Conservation (phyloP, 768 basidiomycete genomes). For the Lactarius vividus region DNA sequence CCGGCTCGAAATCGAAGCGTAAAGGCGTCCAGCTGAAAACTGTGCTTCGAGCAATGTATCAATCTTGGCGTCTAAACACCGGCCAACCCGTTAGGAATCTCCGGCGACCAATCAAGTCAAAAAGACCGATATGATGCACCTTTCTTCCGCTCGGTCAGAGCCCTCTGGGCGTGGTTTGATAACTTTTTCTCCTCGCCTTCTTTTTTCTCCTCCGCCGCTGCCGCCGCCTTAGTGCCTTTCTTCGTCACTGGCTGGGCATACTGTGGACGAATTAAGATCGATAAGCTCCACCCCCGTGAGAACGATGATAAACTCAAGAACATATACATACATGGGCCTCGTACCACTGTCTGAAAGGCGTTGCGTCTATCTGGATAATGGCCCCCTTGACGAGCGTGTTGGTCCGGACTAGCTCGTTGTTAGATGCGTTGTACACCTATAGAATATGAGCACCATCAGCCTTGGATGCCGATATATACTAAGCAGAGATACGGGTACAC, state of each 20-base stretch:
- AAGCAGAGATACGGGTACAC: conserved; percentile 37
- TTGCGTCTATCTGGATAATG: conserved; percentile 96
- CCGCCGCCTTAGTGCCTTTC: conserved; percentile 66
- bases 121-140: conserved; percentile 45
- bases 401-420: conserved; percentile 99
- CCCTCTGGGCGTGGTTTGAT: conserved; percentile 89
- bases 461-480: background rate
- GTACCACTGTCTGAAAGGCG: conserved; percentile 99
- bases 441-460: conserved; percentile 1
- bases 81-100: conserved; percentile 13
- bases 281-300: conserved; percentile 12
- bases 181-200: conserved; percentile 65
- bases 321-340: conserved; percentile 82
- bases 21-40: conserved; percentile 93
- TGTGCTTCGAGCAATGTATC: conserved; percentile 87
- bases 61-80: conserved; percentile 73
- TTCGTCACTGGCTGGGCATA: conserved; percentile 95
- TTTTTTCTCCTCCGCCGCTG: conserved; percentile 52
- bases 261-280: conserved; percentile 40
- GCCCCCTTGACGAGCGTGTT: conserved; percentile 98
- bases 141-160: conserved; percentile 87
- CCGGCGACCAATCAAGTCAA: conserved; percentile 2
- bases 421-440: conserved; percentile 97
- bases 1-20: conserved; percentile 89
- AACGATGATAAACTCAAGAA: conserved; percentile 1